phyloP scores from a whole-genome alignment of 73 alveolate species.

The Tetrahymena elliotti region DNA sequence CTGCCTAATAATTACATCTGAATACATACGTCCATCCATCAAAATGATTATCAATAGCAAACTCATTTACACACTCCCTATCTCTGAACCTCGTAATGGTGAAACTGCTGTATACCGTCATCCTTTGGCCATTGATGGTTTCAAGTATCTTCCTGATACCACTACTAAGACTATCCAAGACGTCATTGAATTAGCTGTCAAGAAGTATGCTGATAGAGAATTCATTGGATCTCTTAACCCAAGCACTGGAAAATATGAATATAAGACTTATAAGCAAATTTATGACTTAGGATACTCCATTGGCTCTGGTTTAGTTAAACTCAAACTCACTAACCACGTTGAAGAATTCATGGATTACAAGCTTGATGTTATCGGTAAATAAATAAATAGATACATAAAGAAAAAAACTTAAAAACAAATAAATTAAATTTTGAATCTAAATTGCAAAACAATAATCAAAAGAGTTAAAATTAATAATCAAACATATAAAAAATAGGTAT shows the following conservation, averaged over 20 bases:
- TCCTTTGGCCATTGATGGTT: background rate
- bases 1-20: background rate
- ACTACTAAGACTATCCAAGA: background rate
- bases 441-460: background rate
- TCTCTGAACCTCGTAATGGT: background rate
- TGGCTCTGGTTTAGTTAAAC: background rate
- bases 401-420: no score
- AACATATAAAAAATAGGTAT: conserved; percentile 36
- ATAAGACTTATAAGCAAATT: background rate
- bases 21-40: background rate
- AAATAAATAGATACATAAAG: background rate
- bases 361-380: background rate
- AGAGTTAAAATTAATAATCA: background rate
- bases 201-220: background rate
- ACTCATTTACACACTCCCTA: background rate
- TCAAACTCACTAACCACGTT: background rate
- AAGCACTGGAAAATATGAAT: background rate
- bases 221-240: background rate
- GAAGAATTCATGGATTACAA: conserved; percentile 20
- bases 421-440: background rate
- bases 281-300: background rate
- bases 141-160: background rate
- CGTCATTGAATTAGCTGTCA: background rate
- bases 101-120: background rate
- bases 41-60: background rate